Evolutionary conservation across 148 eudicot genomes (phyloP).

Genomic region (Tetragonia tetragonoides): DNA sequence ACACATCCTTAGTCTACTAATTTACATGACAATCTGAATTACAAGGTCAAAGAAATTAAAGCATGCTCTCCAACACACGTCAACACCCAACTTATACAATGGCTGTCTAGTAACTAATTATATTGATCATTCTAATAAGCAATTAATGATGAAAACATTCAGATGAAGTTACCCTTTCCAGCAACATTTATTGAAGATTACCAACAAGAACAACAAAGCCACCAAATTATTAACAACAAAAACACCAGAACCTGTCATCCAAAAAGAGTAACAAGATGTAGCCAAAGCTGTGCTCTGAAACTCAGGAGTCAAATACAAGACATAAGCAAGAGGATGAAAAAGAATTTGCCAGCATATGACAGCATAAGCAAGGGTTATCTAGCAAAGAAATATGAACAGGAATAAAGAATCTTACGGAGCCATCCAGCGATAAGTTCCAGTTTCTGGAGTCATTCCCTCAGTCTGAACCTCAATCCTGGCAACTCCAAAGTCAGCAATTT

Average conservation of each 20-base stretch:
- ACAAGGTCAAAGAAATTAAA: not conserved
- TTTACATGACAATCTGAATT: not conserved
- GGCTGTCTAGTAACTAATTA: not conserved
- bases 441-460: conserved; percentile 99
- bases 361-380: not conserved
- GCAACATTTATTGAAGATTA: not conserved
- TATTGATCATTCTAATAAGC: not conserved
- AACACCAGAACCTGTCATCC: not conserved
- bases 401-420: conserved; percentile 76
- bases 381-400: not conserved
- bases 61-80: not conserved
- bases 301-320: not conserved
- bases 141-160: not conserved
- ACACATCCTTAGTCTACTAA: not conserved
- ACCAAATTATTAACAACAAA: not conserved
- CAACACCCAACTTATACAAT: not conserved
- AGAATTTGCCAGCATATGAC: not conserved
- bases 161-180: not conserved
- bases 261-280: not conserved
- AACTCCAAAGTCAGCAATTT: conserved; percentile 98
- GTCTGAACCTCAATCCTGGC: conserved; percentile 98
- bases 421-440: conserved; percentile 99
- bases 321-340: not conserved
- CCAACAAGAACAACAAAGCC: not conserved
- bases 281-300: not conserved